Evolutionary conservation across 116 monocot genomes (phyloP), one percentile per base, ranked within the genome.

Genomic region (Trichopus zeylanicus): DNA sequence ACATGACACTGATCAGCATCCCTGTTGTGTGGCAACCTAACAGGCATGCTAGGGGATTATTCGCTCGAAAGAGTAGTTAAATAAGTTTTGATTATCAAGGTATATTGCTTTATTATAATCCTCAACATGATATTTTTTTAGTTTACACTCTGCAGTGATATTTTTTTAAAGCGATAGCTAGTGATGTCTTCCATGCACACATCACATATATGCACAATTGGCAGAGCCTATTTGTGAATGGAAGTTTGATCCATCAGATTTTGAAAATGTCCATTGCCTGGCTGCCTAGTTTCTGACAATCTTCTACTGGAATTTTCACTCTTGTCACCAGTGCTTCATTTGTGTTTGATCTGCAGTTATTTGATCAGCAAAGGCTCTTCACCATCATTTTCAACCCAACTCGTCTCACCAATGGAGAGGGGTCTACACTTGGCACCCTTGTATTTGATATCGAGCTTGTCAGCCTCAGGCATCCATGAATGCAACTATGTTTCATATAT

Each of bases 301-400:
- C 26, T 46, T 24, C 42, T 42, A 39, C 16, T 39, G 3, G 39
- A 42, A 3, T n/a, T 42, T 42, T 4, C 16, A 42, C 42, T 2
- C n/a, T 42, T 42, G 42, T 13, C 8, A 1, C 42, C 13, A n/a
- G 7, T 42, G n/a, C 3, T 42, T 42, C 49, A 21, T 24, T 39
- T 21, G 12, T 56, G 7, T 62, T 62, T 37, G 4, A 35, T 70
- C n/a, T 69, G 59, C 73, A 85, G 84, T 76, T 79, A 48, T 85
- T 85, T 53, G 84, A 85, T 62, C 65, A 80, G 48, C 84, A 85
- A 60, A 79, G 84, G 37, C 55, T 85, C 29, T 85, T 80, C 51
- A 85, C 84, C 1, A 85, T 76, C 25, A 88, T 88, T 27, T 88
- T 83, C 19, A 88, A 88, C 65, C 88, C 88, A 39, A 88, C 88